These are phyloP conservation scores for Agmasoma carcini DNA, from an alignment of 371 early-diverging fungal species.

Conservation along the genomic window DNA sequence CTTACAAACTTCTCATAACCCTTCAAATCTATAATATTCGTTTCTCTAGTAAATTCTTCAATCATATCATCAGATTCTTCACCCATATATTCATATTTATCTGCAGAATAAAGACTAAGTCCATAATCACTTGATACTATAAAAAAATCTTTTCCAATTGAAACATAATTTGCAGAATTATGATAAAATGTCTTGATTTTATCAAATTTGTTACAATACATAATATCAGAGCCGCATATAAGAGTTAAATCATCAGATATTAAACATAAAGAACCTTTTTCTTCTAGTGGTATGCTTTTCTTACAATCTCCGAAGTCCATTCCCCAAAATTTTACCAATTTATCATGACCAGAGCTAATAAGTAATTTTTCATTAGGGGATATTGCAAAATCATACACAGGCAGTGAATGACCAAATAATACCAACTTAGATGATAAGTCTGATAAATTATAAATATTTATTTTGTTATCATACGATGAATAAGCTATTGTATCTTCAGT, in stretches of 20 bases:
- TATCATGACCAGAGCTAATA: slow-evolving; percentile 48
- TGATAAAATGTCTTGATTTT: slow-evolving; percentile 19
- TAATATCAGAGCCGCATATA: slow-evolving; percentile 2
- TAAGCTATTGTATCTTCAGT: slow-evolving; percentile 21
- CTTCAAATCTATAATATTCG: slow-evolving; percentile 3
- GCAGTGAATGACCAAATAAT: slow-evolving; percentile 53
- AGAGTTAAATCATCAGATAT: slow-evolving; percentile 20
- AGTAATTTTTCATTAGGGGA: slow-evolving; percentile 31
- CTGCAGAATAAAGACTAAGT: slow-evolving; percentile 23
- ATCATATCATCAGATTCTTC: slow-evolving; percentile 16
- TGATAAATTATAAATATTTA: slow-evolving; percentile 36
- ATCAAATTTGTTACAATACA: slow-evolving; percentile 32
- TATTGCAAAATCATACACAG: slow-evolving; percentile 42
- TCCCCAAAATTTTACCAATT: slow-evolving; percentile 53
- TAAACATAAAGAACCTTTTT: slow-evolving; percentile 16
- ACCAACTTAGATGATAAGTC: slow-evolving; percentile 17
- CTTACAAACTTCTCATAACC: slow-evolving; percentile 26
- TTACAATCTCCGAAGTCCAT: slow-evolving; percentile 53
- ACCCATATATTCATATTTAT: slow-evolving; percentile 29
- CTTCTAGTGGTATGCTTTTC: slow-evolving; percentile 44
- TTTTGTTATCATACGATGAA: slow-evolving; percentile 37
- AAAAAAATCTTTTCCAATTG: slow-evolving; percentile 10
- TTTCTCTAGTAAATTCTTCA: not conserved
- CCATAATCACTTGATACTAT: slow-evolving; percentile 6
- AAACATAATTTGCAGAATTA: slow-evolving; percentile 2